These are phyloP conservation scores for Saitozyma podzolica DNA, from an alignment of 768 basidiomycete species.

Conservation along the genomic window DNA sequence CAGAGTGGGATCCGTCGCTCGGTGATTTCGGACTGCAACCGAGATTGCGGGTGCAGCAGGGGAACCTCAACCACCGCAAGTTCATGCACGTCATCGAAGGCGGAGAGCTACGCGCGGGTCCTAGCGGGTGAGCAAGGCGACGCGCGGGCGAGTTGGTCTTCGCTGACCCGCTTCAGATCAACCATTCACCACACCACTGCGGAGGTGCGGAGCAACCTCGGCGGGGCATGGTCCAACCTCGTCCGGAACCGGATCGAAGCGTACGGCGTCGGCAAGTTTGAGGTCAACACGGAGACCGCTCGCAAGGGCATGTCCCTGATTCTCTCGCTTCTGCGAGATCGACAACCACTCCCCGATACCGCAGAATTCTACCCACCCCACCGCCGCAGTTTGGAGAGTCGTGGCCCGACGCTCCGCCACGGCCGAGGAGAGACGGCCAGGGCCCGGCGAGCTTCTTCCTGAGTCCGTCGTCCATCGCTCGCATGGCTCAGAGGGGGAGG, in stretches of 20 bases:
- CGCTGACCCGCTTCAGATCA: constrained; percentile 10
- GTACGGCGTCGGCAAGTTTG: constrained; percentile 79
- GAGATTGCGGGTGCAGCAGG: constrained; percentile 68
- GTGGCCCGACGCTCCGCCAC: constrained; percentile 12
- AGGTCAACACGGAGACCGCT: constrained; percentile 74
- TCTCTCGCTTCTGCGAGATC: constrained; percentile 73
- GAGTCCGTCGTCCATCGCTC: neutral
- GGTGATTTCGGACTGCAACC: constrained; percentile 11
- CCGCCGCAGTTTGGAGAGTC: constrained; percentile 29
- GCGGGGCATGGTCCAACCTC: constrained; percentile 80
- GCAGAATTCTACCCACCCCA: constrained; percentile 44
- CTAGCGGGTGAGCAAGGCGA: constrained; percentile 65
- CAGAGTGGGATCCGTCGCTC: constrained; percentile 61
- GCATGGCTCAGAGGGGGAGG: neutral
- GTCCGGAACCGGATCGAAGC: constrained; percentile 65
- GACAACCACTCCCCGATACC: constrained; percentile 61
- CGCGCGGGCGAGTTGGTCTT: neutral
- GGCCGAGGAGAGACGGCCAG: neutral
- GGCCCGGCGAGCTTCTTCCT: neutral
- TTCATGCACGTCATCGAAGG: constrained; percentile 89
- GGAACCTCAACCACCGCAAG: constrained; percentile 91
- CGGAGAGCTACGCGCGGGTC: constrained; percentile 67
- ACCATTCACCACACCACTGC: constrained; percentile 80
- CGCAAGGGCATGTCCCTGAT: constrained; percentile 73
- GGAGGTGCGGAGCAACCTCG: constrained; percentile 80